Evolutionary conservation across 2,329 filamentous ascomycete species (phyloP), one percentile per base, ranked within the genome.

Genomic region (Penicillium sp.): DNA sequence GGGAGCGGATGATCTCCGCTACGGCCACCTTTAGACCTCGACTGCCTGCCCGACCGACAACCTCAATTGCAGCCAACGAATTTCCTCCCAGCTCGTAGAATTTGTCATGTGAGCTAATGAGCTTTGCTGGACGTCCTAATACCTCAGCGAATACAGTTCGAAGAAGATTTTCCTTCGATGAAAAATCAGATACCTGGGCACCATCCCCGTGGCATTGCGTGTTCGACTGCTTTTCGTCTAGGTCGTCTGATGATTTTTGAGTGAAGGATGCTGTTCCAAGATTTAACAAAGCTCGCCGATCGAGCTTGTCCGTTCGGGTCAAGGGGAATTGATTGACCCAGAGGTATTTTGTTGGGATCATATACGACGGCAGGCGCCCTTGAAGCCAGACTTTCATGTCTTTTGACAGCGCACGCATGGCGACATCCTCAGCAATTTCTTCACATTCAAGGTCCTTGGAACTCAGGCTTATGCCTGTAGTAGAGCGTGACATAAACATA

Each of bases 81-180:
- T 66, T 62, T 12, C 63, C 63, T 25, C 64, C 64, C 11, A 64
- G 50, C 18, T 57, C 49, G 36, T 65, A 66, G 55, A 66, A 65
- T 45, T 49, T 55, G 40, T 56, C 51, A 49, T 62, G 32, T n/a
- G 13, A 9, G 9, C 39, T 34, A 39, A 37, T 37, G 11, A 18
- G 13, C 24, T 37, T 37, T 18, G 35, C 35, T 37, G 35, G 12
- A 37, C 35, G 24, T 37, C 35, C 35, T 37, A 37, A 37, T 18
- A 37, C 35, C 35, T 37, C 35, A 37, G 35, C 35, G n/a, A 37
- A 37, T 18, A 37, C 13, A 18, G 9, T 37, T 37, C 35, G 35
- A 13, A 37, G 35, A n/a, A 37, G 35, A 18, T 37, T 13, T 13
- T 37, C 35, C 24, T 37, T 37, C 12, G 35, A 37, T 37, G 24